These are phyloP conservation scores for Daldinia vernicosa DNA, from an alignment of 495 filamentous ascomycete genomes.

Conservation along the genomic window DNA sequence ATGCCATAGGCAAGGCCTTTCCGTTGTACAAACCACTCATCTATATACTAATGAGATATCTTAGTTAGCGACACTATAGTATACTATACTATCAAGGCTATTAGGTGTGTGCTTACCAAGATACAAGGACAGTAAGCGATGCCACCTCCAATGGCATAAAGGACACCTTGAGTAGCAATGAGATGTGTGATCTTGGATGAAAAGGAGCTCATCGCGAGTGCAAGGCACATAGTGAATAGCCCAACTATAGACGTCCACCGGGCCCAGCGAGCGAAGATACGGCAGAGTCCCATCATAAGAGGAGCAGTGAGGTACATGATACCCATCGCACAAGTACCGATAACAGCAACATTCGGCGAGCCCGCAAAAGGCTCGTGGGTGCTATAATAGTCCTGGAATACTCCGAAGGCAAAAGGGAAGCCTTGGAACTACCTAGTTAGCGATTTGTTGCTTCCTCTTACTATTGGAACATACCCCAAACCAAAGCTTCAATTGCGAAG, in stretches of 20 bases:
- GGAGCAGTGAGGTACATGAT: constrained; percentile 60
- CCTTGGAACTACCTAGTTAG: constrained; percentile 50
- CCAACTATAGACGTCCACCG: constrained; percentile 48
- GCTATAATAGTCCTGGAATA: constrained; percentile 68
- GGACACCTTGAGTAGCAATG: constrained; percentile 56
- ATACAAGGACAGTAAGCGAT: constrained; percentile 56
- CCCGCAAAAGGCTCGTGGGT: constrained; percentile 57
- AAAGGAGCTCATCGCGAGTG: constrained; percentile 52
- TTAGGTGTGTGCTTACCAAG: constrained; percentile 28
- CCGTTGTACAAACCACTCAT: constrained; percentile 61
- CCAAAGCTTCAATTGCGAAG: constrained; percentile 65
- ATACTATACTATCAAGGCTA: neutral
- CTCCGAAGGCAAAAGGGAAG: constrained; percentile 67
- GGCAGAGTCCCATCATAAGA: constrained; percentile 47
- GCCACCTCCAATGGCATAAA: constrained; percentile 55
- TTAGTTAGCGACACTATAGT: constrained; percentile 17
- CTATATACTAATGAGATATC: constrained; percentile 44
- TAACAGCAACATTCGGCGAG: constrained; percentile 41
- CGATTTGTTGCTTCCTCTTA: neutral
- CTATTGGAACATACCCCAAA: constrained; percentile 60
- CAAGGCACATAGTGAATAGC: constrained; percentile 42
- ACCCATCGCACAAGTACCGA: constrained; percentile 49
- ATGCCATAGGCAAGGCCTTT: constrained; percentile 63
- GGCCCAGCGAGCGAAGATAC: constrained; percentile 43
- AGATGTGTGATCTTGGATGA: constrained; percentile 48